Evolutionary conservation across 179 eudicot species (phyloP), one percentile per base, ranked within the genome.

Genomic region (Silene noctiflora): DNA sequence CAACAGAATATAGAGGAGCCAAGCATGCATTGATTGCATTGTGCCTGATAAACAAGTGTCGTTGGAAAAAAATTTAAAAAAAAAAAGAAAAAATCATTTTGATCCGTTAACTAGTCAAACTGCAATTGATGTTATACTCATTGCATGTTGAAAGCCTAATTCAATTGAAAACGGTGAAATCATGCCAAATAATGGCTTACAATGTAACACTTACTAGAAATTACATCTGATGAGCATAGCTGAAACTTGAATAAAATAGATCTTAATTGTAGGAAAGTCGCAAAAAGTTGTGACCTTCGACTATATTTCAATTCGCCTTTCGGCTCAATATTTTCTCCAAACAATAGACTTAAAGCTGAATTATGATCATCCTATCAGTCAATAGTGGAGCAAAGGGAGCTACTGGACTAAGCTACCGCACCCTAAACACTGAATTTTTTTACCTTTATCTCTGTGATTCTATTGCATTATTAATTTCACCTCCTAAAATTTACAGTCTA

Each of bases 1-100:
- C 99, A 17, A 96, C 94, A 53, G 99, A 91, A 81, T 96, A 96
- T 42, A 96, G 80, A 58, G 99, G 99, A 79, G 99, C 90, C 85
- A 96, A 89, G 91, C 98, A 96, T 67, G 99, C 98, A 88, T 96
- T 96, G 59, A 96, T 79, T 53, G 99, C 97, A 76, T 79, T 77
- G 80, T 96, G 99, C 90, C 99, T 96, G 87, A 25, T 69, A 75
- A 75, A 74, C 60, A 53, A 71, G 69, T 46, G 71, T 55, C 65
- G 65, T 53, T 21, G 19, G 35, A 44, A 12, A 46, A 56, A 13
- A n/a, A n/a, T n/a, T n/a, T n/a, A n/a, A n/a, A n/a, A n/a, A n/a
- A n/a, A n/a, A n/a, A n/a, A n/a, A n/a, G n/a, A n/a, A n/a, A 42
- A 51, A 48, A 71, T 62, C 27, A 67, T 48, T 62, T 29, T 12